Conservation (phyloP, 257 asterid genomes). For the Nicotiana otophora region DNA sequence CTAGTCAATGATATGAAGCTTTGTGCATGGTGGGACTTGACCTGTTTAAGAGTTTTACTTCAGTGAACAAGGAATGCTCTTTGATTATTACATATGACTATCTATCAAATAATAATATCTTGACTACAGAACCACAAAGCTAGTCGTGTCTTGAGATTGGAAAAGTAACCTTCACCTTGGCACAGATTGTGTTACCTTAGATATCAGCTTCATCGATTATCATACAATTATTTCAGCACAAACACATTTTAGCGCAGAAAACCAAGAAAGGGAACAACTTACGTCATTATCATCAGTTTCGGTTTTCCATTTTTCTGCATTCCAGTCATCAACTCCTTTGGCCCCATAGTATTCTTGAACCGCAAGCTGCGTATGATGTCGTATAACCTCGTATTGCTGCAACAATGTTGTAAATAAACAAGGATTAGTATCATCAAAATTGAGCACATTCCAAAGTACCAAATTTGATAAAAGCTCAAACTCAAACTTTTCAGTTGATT, state of each 20-base stretch:
- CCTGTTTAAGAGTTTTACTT: background rate
- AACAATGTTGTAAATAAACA: background rate
- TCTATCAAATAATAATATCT: background rate
- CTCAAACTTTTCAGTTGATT: background rate
- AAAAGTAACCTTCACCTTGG: background rate
- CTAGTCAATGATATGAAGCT: background rate
- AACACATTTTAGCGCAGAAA: background rate
- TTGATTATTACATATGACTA: background rate
- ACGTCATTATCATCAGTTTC: conserved; percentile 58
- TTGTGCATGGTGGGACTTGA: background rate
- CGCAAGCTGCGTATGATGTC: conserved; percentile 42
- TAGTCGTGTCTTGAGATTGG: background rate
- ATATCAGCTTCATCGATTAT: background rate
- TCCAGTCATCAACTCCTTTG: conserved; percentile 70
- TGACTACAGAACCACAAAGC: background rate
- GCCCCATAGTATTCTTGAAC: conserved; percentile 75
- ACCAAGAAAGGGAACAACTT: conserved; percentile 26
- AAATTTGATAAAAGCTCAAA: background rate
- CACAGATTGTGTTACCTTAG: background rate
- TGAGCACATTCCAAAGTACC: background rate
- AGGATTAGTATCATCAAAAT: background rate
- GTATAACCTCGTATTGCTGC: conserved; percentile 69
- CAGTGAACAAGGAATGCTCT: background rate
- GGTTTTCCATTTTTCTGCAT: conserved; percentile 45
- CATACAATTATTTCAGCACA: background rate